These are phyloP conservation scores for Eimeria praecox DNA, from an alignment of 169 alveolate species.

Conservation along the genomic window DNA sequence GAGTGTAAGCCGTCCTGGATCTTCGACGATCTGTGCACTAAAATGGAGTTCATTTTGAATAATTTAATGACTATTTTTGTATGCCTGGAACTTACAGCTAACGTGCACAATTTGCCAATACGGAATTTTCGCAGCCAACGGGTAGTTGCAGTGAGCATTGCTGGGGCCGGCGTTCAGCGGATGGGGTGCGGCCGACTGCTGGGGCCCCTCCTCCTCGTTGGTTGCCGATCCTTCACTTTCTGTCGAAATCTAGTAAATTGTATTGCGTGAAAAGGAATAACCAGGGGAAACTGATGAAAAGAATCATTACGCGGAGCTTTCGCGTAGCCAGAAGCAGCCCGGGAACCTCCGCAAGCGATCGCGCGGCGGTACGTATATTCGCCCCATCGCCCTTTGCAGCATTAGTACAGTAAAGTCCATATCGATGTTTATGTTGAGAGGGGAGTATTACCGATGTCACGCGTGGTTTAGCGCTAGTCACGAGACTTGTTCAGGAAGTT, in stretches of 20 bases:
- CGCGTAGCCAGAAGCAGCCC: conserved; percentile 16
- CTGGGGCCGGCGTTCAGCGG: conserved; percentile 9
- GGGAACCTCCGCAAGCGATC: background rate
- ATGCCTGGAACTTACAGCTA: background rate
- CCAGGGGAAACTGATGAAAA: background rate
- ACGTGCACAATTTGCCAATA: background rate
- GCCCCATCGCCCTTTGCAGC: background rate
- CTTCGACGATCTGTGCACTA: background rate
- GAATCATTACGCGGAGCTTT: background rate
- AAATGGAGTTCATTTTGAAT: background rate
- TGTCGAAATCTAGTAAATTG: background rate
- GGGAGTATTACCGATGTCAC: background rate
- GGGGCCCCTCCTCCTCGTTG: background rate
- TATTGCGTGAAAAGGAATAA: background rate
- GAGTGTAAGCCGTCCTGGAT: background rate
- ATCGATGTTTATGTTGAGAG: background rate
- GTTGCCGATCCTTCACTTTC: background rate
- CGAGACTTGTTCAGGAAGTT: background rate
- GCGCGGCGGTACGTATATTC: background rate
- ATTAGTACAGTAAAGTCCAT: background rate
- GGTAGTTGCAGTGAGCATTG: conserved; percentile 18
- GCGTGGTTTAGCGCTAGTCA: background rate
- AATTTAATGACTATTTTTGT: background rate
- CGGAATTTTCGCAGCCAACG: background rate
- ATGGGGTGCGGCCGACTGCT: conserved; percentile 24